These are phyloP conservation scores for Crithidia bombi DNA, from an alignment of 208 protist species.

Conservation along the genomic window DNA sequence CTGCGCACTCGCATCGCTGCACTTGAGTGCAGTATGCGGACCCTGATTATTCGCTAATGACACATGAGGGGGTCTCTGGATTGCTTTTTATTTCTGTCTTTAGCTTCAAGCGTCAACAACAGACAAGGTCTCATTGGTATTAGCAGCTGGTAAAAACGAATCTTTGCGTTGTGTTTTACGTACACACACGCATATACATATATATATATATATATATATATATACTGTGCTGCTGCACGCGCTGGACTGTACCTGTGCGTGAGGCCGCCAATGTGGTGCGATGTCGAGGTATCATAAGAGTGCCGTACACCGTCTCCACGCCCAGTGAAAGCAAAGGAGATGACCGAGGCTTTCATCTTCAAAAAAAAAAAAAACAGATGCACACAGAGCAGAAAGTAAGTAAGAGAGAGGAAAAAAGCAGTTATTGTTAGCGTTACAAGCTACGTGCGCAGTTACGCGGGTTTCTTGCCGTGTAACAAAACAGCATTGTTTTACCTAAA, in stretches of 20 bases:
- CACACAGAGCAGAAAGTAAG: not conserved
- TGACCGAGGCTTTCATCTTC: not conserved
- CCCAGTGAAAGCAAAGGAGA: not conserved
- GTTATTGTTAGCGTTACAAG: too few relatives aligned
- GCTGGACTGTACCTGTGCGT: slow-evolving; percentile 14
- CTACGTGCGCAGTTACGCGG: not conserved
- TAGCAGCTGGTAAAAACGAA: too few relatives aligned
- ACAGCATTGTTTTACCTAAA: not conserved
- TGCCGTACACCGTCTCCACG: not conserved
- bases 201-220: too few relatives aligned
- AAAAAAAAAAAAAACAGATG: not conserved
- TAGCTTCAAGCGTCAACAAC: too few relatives aligned
- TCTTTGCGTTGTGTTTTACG: too few relatives aligned
- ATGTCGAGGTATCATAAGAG: not conserved
- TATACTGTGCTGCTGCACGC: not conserved
- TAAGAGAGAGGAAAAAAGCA: too few relatives aligned
- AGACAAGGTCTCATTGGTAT: too few relatives aligned
- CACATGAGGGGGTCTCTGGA: too few relatives aligned
- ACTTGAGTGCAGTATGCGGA: slow-evolving; percentile 58
- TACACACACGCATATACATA: too few relatives aligned
- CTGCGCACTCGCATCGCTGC: slow-evolving; percentile 50
- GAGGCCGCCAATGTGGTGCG: not conserved
- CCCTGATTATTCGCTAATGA: slow-evolving; percentile 49
- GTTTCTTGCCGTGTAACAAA: not conserved
- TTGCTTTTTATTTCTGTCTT: not conserved